Evolutionary conservation across 352 stramenopile genomes (phyloP).

Genomic region (Globisporangium apiculatum): DNA sequence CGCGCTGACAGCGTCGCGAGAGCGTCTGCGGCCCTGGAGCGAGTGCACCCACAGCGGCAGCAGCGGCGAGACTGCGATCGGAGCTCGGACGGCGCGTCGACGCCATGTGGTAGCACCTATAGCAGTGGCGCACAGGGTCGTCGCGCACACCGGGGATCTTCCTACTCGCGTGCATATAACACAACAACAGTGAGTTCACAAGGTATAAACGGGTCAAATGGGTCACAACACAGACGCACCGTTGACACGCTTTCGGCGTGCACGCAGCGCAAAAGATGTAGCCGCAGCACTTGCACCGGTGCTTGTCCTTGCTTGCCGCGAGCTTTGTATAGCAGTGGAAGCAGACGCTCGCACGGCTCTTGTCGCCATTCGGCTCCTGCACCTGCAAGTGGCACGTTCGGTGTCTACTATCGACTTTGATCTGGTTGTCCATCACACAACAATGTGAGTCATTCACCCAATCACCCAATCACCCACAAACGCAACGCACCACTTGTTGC

Average conservation of each 20-base stretch:
- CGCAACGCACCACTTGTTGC: constrained; percentile 51
- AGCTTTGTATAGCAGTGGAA: constrained; percentile 71
- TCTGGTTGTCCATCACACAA: constrained; percentile 15
- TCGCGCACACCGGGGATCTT: constrained; percentile 53
- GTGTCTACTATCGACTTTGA: constrained; percentile 53
- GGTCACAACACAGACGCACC: constrained; percentile 20
- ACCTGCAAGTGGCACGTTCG: constrained; percentile 62
- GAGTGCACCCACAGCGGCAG: constrained; percentile 14
- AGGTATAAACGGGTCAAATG: background rate
- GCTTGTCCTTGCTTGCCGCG: constrained; percentile 46
- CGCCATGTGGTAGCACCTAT: constrained; percentile 70
- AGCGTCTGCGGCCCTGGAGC: constrained; percentile 14
- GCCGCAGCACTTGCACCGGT: constrained; percentile 77
- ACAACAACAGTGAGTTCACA: too few species aligned
- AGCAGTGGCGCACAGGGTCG: constrained; percentile 69
- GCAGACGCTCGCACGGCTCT: constrained; percentile 57
- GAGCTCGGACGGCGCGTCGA: constrained; percentile 55
- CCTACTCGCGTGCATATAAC: constrained; percentile 11
- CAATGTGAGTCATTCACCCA: background rate
- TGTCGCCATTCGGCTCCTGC: constrained; percentile 77
- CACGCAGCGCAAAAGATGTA: constrained; percentile 78
- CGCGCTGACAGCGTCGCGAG: constrained; percentile 29
- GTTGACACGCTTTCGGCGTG: constrained; percentile 67
- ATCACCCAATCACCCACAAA: background rate
- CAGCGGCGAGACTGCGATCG: constrained; percentile 33